Conservation (phyloP, 306 rosid species). For the Rosa lucieae region DNA sequence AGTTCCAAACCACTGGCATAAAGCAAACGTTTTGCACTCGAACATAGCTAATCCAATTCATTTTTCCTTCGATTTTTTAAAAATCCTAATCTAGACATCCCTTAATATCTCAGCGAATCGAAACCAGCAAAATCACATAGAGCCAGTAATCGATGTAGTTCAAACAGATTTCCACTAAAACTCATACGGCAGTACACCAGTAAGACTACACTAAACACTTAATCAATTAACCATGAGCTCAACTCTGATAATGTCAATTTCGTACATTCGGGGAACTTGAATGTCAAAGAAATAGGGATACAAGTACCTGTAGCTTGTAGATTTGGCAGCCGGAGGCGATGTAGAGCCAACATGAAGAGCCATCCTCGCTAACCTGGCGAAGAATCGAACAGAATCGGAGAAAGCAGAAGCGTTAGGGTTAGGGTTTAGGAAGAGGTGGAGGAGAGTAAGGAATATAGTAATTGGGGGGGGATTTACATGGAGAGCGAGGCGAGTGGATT, state of each 20-base stretch:
- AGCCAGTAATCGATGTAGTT: background rate
- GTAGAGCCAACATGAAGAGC: slow-evolving; percentile 52
- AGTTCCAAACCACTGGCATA: background rate
- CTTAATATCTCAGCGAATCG: background rate
- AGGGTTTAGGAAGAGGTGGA: background rate
- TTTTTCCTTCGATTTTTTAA: background rate
- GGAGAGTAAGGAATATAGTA: background rate
- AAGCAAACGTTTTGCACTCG: background rate
- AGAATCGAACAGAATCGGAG: background rate
- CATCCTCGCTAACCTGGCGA: slow-evolving; percentile 47
- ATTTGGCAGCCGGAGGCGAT: slow-evolving; percentile 75
- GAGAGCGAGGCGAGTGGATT: slow-evolving; percentile 84
- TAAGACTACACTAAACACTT: background rate
- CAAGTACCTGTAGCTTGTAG: slow-evolving; percentile 62
- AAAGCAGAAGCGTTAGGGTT: background rate
- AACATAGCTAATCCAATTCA: background rate
- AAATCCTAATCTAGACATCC: too few relatives aligned
- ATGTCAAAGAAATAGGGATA: background rate
- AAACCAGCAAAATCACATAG: background rate
- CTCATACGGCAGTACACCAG: background rate
- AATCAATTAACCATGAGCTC: background rate
- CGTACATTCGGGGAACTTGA: background rate
- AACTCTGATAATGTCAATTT: background rate
- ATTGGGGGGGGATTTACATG: slow-evolving; percentile 31
- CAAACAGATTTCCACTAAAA: background rate